Percentiles rank a stretch among this genome's conserved stretches.
These are phyloP conservation scores for Nelumbo lutea DNA, from an alignment of 164 flowering plant species.

Conservation along the genomic window DNA sequence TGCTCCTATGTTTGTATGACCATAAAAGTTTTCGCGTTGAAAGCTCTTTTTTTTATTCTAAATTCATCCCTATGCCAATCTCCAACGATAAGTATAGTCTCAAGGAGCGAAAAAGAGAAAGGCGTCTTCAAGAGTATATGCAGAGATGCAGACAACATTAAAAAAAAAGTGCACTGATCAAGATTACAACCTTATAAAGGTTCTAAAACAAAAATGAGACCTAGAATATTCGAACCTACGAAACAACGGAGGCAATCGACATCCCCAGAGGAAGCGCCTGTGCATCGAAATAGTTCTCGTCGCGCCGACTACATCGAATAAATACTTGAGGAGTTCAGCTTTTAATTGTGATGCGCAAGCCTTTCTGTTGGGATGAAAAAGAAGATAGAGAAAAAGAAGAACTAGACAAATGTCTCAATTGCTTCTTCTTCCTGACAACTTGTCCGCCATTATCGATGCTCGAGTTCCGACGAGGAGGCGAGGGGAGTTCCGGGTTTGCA, in stretches of 20 bases:
- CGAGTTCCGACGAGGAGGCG: background rate
- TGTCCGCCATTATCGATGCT: background rate
- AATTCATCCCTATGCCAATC: too few relatives aligned
- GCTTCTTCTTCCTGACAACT: constrained; percentile 14
- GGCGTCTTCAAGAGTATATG: too few relatives aligned
- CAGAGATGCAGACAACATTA: too few relatives aligned
- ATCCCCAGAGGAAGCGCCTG: constrained; percentile 43
- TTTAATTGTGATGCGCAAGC: constrained; percentile 25
- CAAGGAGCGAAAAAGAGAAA: too few relatives aligned
- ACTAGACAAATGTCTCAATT: constrained; percentile 13
- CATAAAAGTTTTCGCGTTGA: too few relatives aligned
- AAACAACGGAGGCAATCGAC: constrained; percentile 41
- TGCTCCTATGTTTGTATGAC: too few relatives aligned
- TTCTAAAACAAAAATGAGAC: background rate
- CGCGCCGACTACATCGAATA: constrained; percentile 15
- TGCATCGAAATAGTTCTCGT: constrained; percentile 22
- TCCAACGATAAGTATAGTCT: too few relatives aligned
- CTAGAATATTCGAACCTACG: constrained; percentile 23
- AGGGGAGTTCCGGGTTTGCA: background rate
- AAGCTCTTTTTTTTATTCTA: too few relatives aligned
- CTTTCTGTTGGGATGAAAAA: constrained; percentile 14
- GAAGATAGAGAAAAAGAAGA: constrained; percentile 17
- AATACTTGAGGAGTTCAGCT: constrained; percentile 37
- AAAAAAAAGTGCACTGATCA: too few relatives aligned
- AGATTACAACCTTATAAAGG: background rate